These are phyloP conservation scores for Ceratocystis harringtonii DNA, from an alignment of 2,329 filamentous ascomycete genomes.

Conservation along the genomic window DNA sequence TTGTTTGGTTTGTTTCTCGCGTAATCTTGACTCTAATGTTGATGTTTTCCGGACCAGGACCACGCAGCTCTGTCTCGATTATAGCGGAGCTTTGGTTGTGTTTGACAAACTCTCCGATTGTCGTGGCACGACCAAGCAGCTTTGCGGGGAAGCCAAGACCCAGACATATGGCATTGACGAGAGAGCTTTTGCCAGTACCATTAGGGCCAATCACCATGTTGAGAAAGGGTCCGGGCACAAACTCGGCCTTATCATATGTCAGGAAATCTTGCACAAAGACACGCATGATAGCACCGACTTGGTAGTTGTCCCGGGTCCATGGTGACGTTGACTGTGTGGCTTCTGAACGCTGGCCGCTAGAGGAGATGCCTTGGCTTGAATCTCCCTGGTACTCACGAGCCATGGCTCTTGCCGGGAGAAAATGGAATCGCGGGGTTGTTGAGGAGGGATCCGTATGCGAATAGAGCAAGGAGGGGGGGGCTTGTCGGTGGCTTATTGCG, in stretches of 20 bases:
- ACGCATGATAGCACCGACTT: constrained; percentile 75
- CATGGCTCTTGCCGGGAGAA: background rate
- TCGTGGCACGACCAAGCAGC: constrained; percentile 71
- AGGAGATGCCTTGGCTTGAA: background rate
- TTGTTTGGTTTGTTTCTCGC: constrained; percentile 64
- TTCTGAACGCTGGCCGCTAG: constrained; percentile 13
- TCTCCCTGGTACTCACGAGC: background rate
- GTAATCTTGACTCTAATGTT: constrained; percentile 63
- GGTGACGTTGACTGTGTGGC: constrained; percentile 5
- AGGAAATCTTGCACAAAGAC: constrained; percentile 83
- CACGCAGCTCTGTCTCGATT: constrained; percentile 83
- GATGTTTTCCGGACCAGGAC: constrained; percentile 47
- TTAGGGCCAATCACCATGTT: constrained; percentile 99
- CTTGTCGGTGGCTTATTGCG: background rate
- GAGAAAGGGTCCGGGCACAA: constrained; percentile 75
- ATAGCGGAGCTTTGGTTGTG: constrained; percentile 62
- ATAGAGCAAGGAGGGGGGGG: too few species aligned
- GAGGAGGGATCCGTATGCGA: background rate
- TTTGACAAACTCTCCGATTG: constrained; percentile 83
- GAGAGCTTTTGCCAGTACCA: constrained; percentile 90
- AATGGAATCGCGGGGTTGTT: background rate
- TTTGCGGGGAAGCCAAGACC: constrained; percentile 73
- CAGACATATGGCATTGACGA: constrained; percentile 92
- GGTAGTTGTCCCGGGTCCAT: constrained; percentile 28
- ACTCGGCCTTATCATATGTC: constrained; percentile 85